Evolutionary conservation across 257 asterid species (phyloP), one percentile per base, ranked within the genome.

Genomic region (Ligustrum vulgare): DNA sequence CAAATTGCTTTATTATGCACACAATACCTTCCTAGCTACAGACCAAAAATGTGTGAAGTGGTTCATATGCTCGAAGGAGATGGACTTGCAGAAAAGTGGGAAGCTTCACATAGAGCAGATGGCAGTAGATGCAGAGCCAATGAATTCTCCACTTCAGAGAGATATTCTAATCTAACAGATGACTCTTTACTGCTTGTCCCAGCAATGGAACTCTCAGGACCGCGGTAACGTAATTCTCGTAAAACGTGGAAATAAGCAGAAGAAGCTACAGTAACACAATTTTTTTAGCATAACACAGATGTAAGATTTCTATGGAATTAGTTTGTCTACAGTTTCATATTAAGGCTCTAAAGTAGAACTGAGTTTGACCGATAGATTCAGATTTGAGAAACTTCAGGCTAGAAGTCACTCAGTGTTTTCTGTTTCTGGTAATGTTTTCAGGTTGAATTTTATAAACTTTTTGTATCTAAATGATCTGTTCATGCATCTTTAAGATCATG

Each of bases 201-300:
- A 88, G 96, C 97, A 56, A 87, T 91, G 97, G 98, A 93, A 71
- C 97, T 93, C 79, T 93, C 98, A 4, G 98, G 97, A n/a, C 98
- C 98, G n/a, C 82, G 98, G 77, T 93, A 86, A 89, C 45, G 16
- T 20, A 71, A 49, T 20, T 64, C 41, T 41, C 32, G 23, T 31
- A 43, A 20, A 65, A 25, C 22, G 8, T 22, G n/a, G n/a, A n/a
- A 41, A 35, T 49, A 34, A 70, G 69, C 72, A 60, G 68, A 69
- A 41, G 47, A 2, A 41, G 49, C 16, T 41, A 41, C 5, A 41
- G 49, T 0, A 11, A 10, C 16, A 41, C 13, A 11, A 11, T n/a
- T 2, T 39, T 39, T 39, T 9, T 9, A 39, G 10, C 47, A 39
- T 10, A 10, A 11, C 49, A 41, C 49, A 0, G 10, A 41, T 11